A percentile compares a stretch with the other conserved stretches of the same genome.
phyloP scores from a whole-genome alignment of 805 yeast genomes.

The Suhomyces sp. region DNA sequence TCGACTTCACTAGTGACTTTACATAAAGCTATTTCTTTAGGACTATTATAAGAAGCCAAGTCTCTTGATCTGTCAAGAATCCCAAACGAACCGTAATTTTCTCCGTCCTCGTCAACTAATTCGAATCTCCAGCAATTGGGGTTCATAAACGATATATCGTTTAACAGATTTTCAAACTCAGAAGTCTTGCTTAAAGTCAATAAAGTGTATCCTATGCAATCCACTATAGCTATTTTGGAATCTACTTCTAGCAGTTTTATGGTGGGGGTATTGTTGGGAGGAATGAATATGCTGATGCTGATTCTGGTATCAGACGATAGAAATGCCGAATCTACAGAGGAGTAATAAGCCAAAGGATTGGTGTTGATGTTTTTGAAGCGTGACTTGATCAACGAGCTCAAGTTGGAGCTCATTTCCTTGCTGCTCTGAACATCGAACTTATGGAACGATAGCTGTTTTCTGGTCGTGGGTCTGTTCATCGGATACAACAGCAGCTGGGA shows the following conservation, averaged over 20 bases:
- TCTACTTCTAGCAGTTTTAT: constrained; percentile 22
- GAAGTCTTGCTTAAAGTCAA: constrained; percentile 24
- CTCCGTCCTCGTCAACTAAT: constrained; percentile 90
- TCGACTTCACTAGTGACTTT: constrained; percentile 48
- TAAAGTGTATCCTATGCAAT: constrained; percentile 41
- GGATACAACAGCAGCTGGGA: constrained; percentile 4
- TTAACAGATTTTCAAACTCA: constrained; percentile 18
- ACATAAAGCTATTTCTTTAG: constrained; percentile 77
- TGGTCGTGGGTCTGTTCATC: not conserved
- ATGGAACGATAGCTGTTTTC: constrained; percentile 17
- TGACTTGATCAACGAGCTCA: constrained; percentile 44
- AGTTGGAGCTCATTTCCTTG: constrained; percentile 21
- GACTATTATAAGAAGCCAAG: constrained; percentile 68
- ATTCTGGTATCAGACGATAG: constrained; percentile 12
- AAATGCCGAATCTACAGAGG: constrained; percentile 33
- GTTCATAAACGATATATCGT: constrained; percentile 28
- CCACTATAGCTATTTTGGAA: constrained; percentile 30
- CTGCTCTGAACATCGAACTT: constrained; percentile 12
- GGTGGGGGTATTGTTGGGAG: constrained; percentile 29
- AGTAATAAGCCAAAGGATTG: constrained; percentile 45
- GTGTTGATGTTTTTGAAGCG: constrained; percentile 31
- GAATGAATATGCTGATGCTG: constrained; percentile 28
- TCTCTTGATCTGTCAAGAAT: constrained; percentile 67
- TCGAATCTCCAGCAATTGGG: constrained; percentile 76
- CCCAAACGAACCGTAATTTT: constrained; percentile 90